Evolutionary conservation across 2,329 filamentous ascomycete species (phyloP).

Genomic region (Moelleriella libera): DNA sequence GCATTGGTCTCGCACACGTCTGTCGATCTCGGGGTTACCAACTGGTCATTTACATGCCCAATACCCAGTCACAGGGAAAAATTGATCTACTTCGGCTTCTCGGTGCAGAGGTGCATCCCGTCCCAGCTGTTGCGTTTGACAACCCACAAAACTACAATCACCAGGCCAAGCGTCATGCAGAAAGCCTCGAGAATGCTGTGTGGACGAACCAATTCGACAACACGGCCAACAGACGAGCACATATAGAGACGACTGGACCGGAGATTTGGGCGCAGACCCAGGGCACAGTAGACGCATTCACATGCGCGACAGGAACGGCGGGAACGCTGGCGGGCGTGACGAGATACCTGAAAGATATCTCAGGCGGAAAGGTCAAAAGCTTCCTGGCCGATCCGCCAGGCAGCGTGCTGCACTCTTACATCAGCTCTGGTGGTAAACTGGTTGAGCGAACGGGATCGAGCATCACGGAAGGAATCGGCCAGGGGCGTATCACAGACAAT

Average conservation of each 20-base stretch:
- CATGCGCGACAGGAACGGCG: slow-evolving; percentile 84
- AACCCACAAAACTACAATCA: slow-evolving; percentile 97
- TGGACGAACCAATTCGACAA: slow-evolving; percentile 99
- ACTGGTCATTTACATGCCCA: slow-evolving; percentile 98
- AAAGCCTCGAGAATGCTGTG: slow-evolving; percentile 70
- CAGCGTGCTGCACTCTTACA: slow-evolving; percentile 84
- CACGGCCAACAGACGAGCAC: slow-evolving; percentile 79
- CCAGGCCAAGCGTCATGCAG: slow-evolving; percentile 83
- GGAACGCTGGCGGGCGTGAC: slow-evolving; percentile 86
- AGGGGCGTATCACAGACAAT: slow-evolving; percentile 94
- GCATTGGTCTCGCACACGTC: slow-evolving; percentile 93
- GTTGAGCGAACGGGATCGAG: slow-evolving; percentile 70
- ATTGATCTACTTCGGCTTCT: slow-evolving; percentile 83
- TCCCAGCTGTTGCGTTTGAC: slow-evolving; percentile 90
- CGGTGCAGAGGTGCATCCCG: slow-evolving; percentile 89
- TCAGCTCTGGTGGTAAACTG: slow-evolving; percentile 70
- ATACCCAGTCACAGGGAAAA: slow-evolving; percentile 97
- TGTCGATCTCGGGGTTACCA: slow-evolving; percentile 86
- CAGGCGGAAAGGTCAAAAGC: slow-evolving; percentile 63
- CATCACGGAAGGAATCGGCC: slow-evolving; percentile 96
- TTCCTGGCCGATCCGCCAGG: slow-evolving; percentile 92
- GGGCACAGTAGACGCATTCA: slow-evolving; percentile 84
- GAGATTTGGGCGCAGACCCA: slow-evolving; percentile 92
- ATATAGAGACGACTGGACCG: slow-evolving; percentile 92
- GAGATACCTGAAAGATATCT: slow-evolving; percentile 74